Evolutionary conservation across 345 rosid genomes (phyloP).

Genomic region (Excoecaria cochinchinensis): DNA sequence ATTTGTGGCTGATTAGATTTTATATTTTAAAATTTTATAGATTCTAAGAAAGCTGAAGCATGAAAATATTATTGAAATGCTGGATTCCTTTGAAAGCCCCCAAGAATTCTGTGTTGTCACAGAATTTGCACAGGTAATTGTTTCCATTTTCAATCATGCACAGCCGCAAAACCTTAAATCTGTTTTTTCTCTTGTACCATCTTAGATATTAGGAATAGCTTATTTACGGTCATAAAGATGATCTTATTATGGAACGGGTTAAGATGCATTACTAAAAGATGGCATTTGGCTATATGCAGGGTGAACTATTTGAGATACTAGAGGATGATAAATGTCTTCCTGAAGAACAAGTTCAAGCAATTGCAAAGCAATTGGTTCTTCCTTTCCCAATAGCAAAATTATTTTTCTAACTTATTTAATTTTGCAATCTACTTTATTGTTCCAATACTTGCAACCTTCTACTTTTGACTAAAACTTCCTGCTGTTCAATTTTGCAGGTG

Average conservation of each 20-base stretch:
- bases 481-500: slow-evolving; percentile 50
- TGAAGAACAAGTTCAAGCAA: slow-evolving; percentile 96
- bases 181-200: neutral
- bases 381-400: slow-evolving; percentile 6
- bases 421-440: slow-evolving; percentile 10
- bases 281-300: slow-evolving; percentile 45
- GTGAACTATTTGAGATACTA: slow-evolving; percentile 92
- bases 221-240: neutral
- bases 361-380: slow-evolving; percentile 92
- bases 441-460: neutral
- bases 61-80: slow-evolving; percentile 90
- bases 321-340: slow-evolving; percentile 98
- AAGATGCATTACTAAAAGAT: neutral
- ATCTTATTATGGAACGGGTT: neutral
- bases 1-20: neutral
- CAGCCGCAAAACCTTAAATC: neutral
- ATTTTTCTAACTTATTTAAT: neutral
- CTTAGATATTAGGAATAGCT: neutral
- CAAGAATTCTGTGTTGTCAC: slow-evolving; percentile 98
- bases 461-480: neutral
- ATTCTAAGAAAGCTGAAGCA: slow-evolving; percentile 93
- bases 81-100: slow-evolving; percentile 91
- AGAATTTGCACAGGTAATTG: slow-evolving; percentile 84
- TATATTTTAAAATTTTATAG: slow-evolving; percentile 39
- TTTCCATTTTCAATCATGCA: slow-evolving; percentile 9